Base-by-base conservation (phyloP, 805 yeast species). In the Spathaspora girioi region DNA sequence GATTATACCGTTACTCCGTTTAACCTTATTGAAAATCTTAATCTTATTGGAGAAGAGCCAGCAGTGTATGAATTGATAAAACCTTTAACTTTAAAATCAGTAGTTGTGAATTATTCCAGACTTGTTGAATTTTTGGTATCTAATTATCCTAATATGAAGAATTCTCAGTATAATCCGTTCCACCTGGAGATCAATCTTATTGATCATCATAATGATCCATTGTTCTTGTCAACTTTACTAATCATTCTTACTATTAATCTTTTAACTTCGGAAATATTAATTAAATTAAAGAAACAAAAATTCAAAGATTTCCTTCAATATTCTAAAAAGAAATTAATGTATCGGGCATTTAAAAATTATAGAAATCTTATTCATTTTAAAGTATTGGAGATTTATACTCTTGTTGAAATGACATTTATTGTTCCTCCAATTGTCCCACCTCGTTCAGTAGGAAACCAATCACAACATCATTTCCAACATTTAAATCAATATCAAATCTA, bases 181-280 rank as follows among this genome's bases (percentile, higher is more conserved):
- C 41, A 52, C 26, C 40, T 44, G 32, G 58, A 55, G 42, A 52
- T 64, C 32, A 61, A 61, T 47, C 50, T 59, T 35, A 54, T 61
- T 23, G 47, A 56, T 7, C 57, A 57, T 44, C 67, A 67, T 31
- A 56, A 57, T 43, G 73, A 69, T 48, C 62, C 70, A 11, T 50
- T 62, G 9, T 64, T 52, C 44, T 57, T 68, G 18, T 66, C 71
- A 18, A 61, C 60, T 14, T 47, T 66, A 11, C 53, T 64, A 26
- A 53, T 65, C 6, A 61, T 68, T 2, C 51, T 68, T 18, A 64
- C 71, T 6, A 50, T 67, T 26, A 57, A 60, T 53, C 55, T 67
- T 47, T 50, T 68, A 27, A 59, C 67, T 10, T 57, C 67, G 5
- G 75, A 69, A 52, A 60, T 64, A 47, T 54, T 68, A 38, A 62